Evolutionary conservation across 768 basidiomycete species (phyloP), one percentile per base, ranked within the genome.

Genomic region (Suillus alpinus): DNA sequence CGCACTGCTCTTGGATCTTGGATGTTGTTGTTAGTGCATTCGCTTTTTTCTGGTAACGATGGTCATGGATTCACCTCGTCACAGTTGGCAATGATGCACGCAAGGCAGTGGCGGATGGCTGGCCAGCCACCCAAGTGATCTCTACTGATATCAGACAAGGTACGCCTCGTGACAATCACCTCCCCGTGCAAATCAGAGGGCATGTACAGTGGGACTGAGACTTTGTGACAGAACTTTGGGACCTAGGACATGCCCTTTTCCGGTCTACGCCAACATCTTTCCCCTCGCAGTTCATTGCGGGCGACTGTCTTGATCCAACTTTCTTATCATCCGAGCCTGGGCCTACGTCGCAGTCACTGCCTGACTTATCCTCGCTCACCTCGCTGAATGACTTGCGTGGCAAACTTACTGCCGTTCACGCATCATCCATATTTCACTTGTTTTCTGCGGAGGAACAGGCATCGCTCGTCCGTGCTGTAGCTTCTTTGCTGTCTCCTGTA

Each of bases 231-330:
- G 86, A 73, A 10, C 84, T 85, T 62, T 88, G 86, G 86, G 76
- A 83, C 5, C 75, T 81, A 4, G 87, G 87, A 1, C 86, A 89
- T 62, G 75, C 81, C 46, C 75, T 89, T 16, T 90, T 87, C 73
- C 78, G 69, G 55, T 78, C 81, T 4, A 83, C 76, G 0, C 78
- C 81, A 0, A 72, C 79, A 41, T 76, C 79, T 0, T 88, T 85
- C 69, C 82, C 84, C 1, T 83, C 77, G 0, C 69, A 74, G 0
- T 89, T 89, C 67, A 57, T 89, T 16, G 70, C 77, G 13, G 88
- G 87, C 0, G 80, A 89, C 61, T 76, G 71, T 0, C 80, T 89
- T 51, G 78, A 86, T 61, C 71, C 78, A 7, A 60, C 63, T 3
- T 73, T 82, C 56, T 75, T 87, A 23, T 65, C 67, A 7, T 66